Conservation (phyloP, 495 filamentous ascomycete species). For the Penicillium roqueforti region DNA sequence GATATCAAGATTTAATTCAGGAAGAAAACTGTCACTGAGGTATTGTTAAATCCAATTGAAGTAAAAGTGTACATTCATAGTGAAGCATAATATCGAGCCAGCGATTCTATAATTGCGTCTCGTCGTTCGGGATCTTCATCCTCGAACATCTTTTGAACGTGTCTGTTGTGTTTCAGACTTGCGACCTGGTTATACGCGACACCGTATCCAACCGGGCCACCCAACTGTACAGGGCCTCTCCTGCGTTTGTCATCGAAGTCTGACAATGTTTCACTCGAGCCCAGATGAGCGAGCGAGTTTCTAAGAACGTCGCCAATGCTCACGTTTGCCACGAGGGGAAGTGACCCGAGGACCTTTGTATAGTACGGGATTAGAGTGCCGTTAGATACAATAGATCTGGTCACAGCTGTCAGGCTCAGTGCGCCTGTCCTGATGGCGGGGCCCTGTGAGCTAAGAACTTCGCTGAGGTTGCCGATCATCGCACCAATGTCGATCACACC, state of each 20-base stretch:
- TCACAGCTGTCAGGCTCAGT: slow-evolving; percentile 29
- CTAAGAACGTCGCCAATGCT: slow-evolving; percentile 24
- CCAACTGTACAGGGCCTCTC: neutral
- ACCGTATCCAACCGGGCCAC: slow-evolving; percentile 6
- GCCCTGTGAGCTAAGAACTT: slow-evolving; percentile 25
- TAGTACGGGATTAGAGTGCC: slow-evolving; percentile 35
- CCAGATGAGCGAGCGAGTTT: slow-evolving; percentile 30
- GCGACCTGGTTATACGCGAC: neutral
- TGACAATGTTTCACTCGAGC: slow-evolving; percentile 6
- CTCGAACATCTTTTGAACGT: slow-evolving; percentile 15
- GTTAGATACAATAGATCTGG: slow-evolving; percentile 27
- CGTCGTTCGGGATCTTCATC: slow-evolving; percentile 14
- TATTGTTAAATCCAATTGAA: neutral
- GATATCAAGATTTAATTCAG: neutral
- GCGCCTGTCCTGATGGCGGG: slow-evolving; percentile 25
- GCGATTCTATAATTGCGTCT: slow-evolving; percentile 17
- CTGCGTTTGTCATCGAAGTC: slow-evolving; percentile 1
- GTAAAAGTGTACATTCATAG: neutral
- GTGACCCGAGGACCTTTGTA: slow-evolving; percentile 28
- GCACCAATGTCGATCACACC: slow-evolving; percentile 29
- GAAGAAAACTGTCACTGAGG: neutral
- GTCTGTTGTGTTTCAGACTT: slow-evolving; percentile 12
- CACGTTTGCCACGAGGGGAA: slow-evolving; percentile 29
- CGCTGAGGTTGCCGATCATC: slow-evolving; percentile 24
- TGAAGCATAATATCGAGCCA: slow-evolving; percentile 4